Evolutionary conservation across 441 rosid species (phyloP).

Genomic region (Euphorbia schlechtendalii): DNA sequence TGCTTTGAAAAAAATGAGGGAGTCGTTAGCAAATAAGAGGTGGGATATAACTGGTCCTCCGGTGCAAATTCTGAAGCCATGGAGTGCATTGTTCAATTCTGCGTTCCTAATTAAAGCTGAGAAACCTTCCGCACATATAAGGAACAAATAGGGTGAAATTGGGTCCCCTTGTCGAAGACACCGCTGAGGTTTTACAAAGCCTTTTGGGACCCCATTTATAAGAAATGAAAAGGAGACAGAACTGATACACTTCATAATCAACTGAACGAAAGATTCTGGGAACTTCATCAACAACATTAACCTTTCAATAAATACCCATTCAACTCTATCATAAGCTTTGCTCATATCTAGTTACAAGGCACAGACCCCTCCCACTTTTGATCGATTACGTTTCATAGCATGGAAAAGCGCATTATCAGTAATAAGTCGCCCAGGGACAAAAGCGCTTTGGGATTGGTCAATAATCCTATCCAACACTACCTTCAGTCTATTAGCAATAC

Average conservation of each 20-base stretch:
- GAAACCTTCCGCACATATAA: not conserved
- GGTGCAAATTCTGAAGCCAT: not conserved
- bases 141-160: not conserved
- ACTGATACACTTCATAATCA: not conserved
- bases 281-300: not conserved
- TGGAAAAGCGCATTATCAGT: too few relatives aligned
- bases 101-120: not conserved
- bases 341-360: not conserved
- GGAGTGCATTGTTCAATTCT: not conserved
- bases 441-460: too few relatives aligned
- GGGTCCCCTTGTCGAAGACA: not conserved
- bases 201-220: not conserved
- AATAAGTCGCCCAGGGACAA: too few relatives aligned
- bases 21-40: not conserved
- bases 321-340: conserved; percentile 8
- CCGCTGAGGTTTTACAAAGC: not conserved
- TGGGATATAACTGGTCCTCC: not conserved
- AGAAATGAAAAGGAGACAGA: not conserved
- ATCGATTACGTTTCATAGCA: not conserved
- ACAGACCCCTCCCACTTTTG: not conserved
- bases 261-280: not conserved
- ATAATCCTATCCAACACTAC: too few relatives aligned
- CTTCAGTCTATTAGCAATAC: too few relatives aligned
- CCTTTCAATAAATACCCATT: not conserved
- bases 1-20: not conserved